These are phyloP conservation scores for Lodderomyces theae DNA, from an alignment of 1,139 yeast species.

Conservation along the genomic window DNA sequence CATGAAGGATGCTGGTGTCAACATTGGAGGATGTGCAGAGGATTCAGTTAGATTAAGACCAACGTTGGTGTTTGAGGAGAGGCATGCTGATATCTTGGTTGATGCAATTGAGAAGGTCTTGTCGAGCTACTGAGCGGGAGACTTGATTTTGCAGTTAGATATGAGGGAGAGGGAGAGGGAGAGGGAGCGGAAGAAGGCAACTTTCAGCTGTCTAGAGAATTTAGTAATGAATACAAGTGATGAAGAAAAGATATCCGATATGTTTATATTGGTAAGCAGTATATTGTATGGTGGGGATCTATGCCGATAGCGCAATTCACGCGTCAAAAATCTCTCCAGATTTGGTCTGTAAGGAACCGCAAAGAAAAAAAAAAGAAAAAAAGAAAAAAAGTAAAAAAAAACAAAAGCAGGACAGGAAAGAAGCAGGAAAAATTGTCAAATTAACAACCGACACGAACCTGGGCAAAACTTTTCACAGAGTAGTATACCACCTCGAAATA, in stretches of 20 bases:
- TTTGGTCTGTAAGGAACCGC: no score
- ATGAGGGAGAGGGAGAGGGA: no score
- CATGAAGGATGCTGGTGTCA: slow-evolving; percentile 62
- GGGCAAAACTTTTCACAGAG: not conserved
- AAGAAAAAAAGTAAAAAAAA: not conserved
- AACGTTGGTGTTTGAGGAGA: slow-evolving; percentile 67
- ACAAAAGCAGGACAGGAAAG: not conserved
- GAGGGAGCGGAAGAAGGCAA: no score
- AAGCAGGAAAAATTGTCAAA: not conserved
- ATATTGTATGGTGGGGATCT: not conserved
- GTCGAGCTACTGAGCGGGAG: no score
- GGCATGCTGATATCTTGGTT: slow-evolving; percentile 69
- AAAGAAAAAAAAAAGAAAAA: not conserved
- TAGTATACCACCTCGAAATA: no score
- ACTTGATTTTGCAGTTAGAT: no score
- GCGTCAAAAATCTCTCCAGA: not conserved
- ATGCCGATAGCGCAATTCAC: slow-evolving; percentile 1
- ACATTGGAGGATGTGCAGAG: slow-evolving; percentile 81
- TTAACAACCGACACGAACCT: not conserved
- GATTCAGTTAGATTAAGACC: slow-evolving; percentile 76
- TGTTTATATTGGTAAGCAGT: no score
- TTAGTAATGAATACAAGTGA: not conserved
- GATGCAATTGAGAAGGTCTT: slow-evolving; percentile 48
- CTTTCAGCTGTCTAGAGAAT: no score
- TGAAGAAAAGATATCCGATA: no score